Evolutionary conservation across 164 flowering plant species (phyloP).

Genomic region (Houttuynia cordata): DNA sequence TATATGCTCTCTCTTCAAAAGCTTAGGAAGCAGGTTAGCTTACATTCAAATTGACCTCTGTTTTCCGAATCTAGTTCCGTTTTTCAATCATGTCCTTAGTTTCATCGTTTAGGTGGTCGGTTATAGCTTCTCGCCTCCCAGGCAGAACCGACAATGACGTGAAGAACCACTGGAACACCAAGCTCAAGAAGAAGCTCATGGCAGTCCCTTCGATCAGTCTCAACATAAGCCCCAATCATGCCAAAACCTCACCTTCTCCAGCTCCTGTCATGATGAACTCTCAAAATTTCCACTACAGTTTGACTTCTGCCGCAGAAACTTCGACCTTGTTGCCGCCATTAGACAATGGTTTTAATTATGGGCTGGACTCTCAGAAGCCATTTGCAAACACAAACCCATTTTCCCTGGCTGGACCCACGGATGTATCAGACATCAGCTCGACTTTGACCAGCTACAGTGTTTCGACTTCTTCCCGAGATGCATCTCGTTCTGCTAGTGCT

Average conservation of each 20-base stretch:
- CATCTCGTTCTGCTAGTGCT: constrained; percentile 2
- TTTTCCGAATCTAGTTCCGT: neutral
- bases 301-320: constrained; percentile 1
- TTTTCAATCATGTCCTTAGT: neutral
- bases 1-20: constrained; percentile 33
- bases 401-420: constrained; percentile 4
- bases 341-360: constrained; percentile 7
- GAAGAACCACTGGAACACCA: constrained; percentile 79
- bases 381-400: constrained; percentile 6
- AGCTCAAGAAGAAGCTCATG: constrained; percentile 53
- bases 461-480: constrained; percentile 10
- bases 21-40: constrained; percentile 53
- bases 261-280: constrained; percentile 2
- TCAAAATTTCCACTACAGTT: constrained; percentile 2
- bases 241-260: constrained; percentile 6
- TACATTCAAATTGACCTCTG: neutral
- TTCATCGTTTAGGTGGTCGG: constrained; percentile 43
- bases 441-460: constrained; percentile 7
- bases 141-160: constrained; percentile 83
- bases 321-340: neutral
- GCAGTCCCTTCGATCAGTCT: constrained; percentile 6
- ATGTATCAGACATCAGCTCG: constrained; percentile 11
- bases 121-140: constrained; percentile 52
- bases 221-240: constrained; percentile 1
- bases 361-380: constrained; percentile 3